Evolutionary conservation across 805 yeast species (phyloP).

Genomic region (Sugiyamaella americana): DNA sequence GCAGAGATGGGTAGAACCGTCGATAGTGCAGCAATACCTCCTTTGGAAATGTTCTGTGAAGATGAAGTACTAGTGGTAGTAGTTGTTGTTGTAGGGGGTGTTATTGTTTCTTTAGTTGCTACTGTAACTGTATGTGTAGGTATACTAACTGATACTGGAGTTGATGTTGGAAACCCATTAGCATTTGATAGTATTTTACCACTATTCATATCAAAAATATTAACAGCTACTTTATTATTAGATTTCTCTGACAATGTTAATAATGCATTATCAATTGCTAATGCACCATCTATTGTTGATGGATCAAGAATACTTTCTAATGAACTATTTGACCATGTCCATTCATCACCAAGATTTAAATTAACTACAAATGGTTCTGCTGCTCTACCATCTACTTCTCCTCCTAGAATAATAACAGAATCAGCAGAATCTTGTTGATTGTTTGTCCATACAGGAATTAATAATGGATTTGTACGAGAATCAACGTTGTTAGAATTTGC

Average conservation of each 20-base stretch:
- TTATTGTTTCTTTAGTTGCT: conserved; percentile 1
- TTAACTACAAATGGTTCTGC: conserved; percentile 42
- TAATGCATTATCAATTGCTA: conserved; percentile 17
- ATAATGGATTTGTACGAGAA: conserved; percentile 48
- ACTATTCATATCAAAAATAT: conserved; percentile 8
- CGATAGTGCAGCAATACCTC: conserved; percentile 42
- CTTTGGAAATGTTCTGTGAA: conserved; percentile 26
- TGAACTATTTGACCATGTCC: conserved; percentile 37
- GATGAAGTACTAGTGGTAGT: conserved; percentile 11
- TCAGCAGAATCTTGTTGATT: conserved; percentile 1
- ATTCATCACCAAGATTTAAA: conserved; percentile 34
- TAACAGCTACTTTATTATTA: conserved; percentile 2
- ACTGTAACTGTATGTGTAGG: conserved; percentile 15
- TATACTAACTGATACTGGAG: conserved; percentile 8
- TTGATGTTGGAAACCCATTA: conserved; percentile 11
- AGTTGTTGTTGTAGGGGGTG: conserved; percentile 25
- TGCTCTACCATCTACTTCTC: conserved; percentile 37
- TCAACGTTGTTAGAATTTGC: conserved; percentile 37
- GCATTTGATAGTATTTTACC: conserved; percentile 7
- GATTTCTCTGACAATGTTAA: conserved; percentile 15
- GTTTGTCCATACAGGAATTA: conserved; percentile 47
- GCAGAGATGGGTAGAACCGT: conserved; percentile 40
- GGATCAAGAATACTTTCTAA: conserved; percentile 10
- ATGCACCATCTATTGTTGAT: conserved; percentile 14
- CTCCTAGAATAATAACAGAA: conserved; percentile 50